Conservation (phyloP, 768 basidiomycete species). For the Tricholoma saponaceum region DNA sequence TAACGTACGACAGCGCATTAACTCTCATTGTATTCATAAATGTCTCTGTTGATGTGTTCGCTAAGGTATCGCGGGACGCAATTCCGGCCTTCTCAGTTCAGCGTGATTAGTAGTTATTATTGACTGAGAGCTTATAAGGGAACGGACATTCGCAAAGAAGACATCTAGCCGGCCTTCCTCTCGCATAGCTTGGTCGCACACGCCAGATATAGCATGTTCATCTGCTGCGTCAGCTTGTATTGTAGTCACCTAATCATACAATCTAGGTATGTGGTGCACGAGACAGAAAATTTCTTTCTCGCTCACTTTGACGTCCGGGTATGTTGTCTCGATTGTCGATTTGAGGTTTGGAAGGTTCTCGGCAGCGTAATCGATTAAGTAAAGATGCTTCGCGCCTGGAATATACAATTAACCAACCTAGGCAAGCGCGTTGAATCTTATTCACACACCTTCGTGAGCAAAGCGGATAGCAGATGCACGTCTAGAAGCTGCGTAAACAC, state of each 20-base stretch:
- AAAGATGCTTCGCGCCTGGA: constrained; percentile 72
- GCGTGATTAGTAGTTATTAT: not conserved
- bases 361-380: constrained; percentile 66
- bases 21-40: constrained; percentile 79
- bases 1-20: constrained; percentile 56
- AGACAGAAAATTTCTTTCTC: not conserved
- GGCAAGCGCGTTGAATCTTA: not conserved
- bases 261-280: not conserved
- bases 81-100: constrained; percentile 57
- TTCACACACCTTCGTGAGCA: constrained; percentile 68
- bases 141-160: constrained; percentile 88
- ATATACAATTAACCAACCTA: not conserved
- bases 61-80: constrained; percentile 38
- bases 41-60: constrained; percentile 52
- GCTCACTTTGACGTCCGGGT: constrained; percentile 76
- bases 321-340: constrained; percentile 57
- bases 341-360: constrained; percentile 70
- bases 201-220: constrained; percentile 56
- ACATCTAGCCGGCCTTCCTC: constrained; percentile 89
- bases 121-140: not conserved
- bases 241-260: constrained; percentile 63
- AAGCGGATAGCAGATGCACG: constrained; percentile 70
- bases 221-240: constrained; percentile 83
- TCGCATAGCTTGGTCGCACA: constrained; percentile 68
- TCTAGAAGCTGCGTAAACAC: constrained; percentile 28